phyloP scores from a whole-genome alignment of 192 early-diverging fungal species.

The Linnemannia schmuckeri region DNA sequence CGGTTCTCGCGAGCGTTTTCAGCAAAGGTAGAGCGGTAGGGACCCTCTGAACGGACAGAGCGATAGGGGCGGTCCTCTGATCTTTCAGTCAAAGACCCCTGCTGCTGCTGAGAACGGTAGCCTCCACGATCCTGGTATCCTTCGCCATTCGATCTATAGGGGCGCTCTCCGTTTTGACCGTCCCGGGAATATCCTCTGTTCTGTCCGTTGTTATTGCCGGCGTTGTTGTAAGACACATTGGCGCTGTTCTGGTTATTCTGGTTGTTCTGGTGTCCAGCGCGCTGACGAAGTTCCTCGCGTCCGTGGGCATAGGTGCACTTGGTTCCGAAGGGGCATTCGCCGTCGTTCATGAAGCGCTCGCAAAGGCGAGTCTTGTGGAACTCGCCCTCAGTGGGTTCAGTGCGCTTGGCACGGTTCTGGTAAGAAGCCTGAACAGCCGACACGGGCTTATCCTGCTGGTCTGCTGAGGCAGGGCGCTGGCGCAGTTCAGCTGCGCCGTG shows the following conservation, averaged over 20 bases:
- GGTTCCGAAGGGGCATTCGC: constrained; percentile 86
- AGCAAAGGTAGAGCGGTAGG: constrained; percentile 43
- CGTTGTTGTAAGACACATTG: constrained; percentile 14
- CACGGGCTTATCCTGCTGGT: constrained; percentile 51
- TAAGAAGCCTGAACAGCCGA: constrained; percentile 54
- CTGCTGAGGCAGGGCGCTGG: constrained; percentile 60
- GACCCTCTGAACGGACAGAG: constrained; percentile 46
- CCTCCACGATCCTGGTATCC: constrained; percentile 42
- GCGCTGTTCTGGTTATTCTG: constrained; percentile 9
- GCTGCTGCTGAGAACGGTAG: constrained; percentile 20
- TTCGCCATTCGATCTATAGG: constrained; percentile 29
- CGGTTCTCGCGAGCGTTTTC: constrained; percentile 47
- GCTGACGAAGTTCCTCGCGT: constrained; percentile 56
- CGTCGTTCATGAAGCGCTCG: constrained; percentile 83
- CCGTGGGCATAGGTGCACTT: constrained; percentile 85
- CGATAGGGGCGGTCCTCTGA: constrained; percentile 59
- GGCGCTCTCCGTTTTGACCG: constrained; percentile 36
- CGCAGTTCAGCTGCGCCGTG: constrained; percentile 78
- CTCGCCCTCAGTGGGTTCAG: constrained; percentile 65
- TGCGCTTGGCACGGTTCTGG: constrained; percentile 45
- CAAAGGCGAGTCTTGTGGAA: constrained; percentile 89
- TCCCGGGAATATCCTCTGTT: constrained; percentile 24
- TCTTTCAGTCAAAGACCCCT: constrained; percentile 45
- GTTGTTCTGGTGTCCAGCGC: constrained; percentile 44
- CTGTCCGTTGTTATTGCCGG: constrained; percentile 16